Evolutionary conservation across 768 basidiomycete species (phyloP), one percentile per base, ranked within the genome.

Genomic region (Tylopilus sp.): DNA sequence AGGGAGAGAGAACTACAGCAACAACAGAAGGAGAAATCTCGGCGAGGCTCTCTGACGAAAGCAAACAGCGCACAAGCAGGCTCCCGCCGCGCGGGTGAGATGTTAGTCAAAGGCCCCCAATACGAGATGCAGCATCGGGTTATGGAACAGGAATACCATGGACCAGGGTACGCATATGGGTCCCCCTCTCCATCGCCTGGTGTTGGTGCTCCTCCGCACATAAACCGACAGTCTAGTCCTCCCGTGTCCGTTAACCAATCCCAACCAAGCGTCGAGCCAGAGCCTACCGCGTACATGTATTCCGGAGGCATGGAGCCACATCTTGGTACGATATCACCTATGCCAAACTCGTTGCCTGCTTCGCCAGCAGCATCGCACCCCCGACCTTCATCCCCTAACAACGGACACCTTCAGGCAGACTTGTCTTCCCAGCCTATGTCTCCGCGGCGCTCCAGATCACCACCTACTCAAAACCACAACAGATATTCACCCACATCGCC

Each of bases 71-170:
- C 78, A 19, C 70, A 75, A 43, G 70, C 74, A 10, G 74, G 71
- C 17, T 76, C 78, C 26, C 77, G 77, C 31, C 81, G 92, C 29
- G 77, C 83, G 41, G 91, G 89, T 9, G 95, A 97, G 71, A 92
- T 84, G 74, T 86, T 93, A 9, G 81, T 98, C 49, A 84, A 86
- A 56, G 84, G 89, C 6, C 92, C 95, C 34, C 89, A 92, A 62
- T 98, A 96, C 66, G 95, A 96, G 63, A 86, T 90, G 82, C 95
- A 98, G 67, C 89, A 92, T 68, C 84, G 88, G 22, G 89, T 86
- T 45, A 92, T 98, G 80, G 90, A 94, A 68, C 87, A 94, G 62
- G 92, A 96, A 66, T 89, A 90, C 57, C 76, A 77, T 45, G 77
- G 74, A 10, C 61, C 70, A 43, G 60, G 50, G 4, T 64, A 66